Evolutionary conservation across 805 yeast genomes (phyloP).

Genomic region (Kazachstania bromeliacearum): DNA sequence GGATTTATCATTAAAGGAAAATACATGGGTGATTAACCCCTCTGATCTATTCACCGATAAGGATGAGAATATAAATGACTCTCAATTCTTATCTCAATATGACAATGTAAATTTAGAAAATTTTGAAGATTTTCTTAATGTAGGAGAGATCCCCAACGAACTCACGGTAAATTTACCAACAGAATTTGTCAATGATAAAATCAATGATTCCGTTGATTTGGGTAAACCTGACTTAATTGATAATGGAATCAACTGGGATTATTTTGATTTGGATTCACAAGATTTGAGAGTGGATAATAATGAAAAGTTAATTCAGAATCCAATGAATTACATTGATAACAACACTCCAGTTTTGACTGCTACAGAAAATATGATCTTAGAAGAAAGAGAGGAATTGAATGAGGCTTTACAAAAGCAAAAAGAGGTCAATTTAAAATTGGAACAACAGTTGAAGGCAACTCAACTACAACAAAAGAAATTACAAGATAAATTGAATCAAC

Average conservation of each 20-base stretch:
- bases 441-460: conserved; percentile 21
- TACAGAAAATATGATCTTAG: conserved; percentile 12
- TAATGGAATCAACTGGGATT: neutral
- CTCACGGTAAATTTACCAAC: neutral
- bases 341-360: too few species aligned
- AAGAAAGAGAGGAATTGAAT: conserved; percentile 24
- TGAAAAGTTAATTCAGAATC: neutral
- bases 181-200: neutral
- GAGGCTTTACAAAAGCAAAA: conserved; percentile 24
- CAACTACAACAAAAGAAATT: conserved; percentile 24
- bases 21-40: conserved; percentile 2
- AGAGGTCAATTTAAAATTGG: conserved; percentile 22
- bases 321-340: conserved; percentile 4
- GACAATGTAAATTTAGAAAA: neutral
- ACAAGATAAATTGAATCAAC: conserved; percentile 19
- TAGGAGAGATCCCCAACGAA: neutral
- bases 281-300: too few species aligned
- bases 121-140: neutral
- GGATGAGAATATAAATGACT: neutral
- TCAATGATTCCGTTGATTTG: neutral
- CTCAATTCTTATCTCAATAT: neutral
- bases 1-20: neutral
- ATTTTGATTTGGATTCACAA: neutral
- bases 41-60: neutral
- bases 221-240: neutral